Percentiles rank a stretch among this genome's conserved stretches.
These are phyloP conservation scores for Dactylorhiza incarnata DNA, from an alignment of 106 monocot species.

Conservation along the genomic window DNA sequence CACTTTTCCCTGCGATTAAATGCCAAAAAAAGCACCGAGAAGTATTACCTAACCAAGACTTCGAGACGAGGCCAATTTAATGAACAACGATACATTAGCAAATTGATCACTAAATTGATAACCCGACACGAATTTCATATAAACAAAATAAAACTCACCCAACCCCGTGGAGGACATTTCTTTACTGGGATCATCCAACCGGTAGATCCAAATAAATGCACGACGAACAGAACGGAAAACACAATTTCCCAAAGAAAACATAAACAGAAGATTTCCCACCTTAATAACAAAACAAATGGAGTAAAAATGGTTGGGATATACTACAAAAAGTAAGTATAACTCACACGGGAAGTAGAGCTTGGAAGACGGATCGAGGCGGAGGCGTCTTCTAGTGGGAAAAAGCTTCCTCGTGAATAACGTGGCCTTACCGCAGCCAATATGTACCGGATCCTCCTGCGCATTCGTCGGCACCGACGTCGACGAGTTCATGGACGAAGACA, in stretches of 20 bases:
- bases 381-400: slow-evolving; percentile 6
- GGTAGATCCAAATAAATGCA: neutral
- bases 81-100: neutral
- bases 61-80: neutral
- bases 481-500: neutral
- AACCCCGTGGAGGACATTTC: neutral
- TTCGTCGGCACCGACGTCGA: neutral
- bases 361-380: slow-evolving; percentile 18
- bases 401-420: slow-evolving; percentile 6
- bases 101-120: neutral
- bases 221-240: neutral
- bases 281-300: neutral
- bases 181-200: neutral
- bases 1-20: neutral
- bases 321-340: neutral
- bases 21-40: neutral
- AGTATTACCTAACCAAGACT: neutral
- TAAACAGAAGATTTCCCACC: neutral
- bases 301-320: neutral
- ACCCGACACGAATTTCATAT: neutral
- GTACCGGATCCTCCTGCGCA: neutral
- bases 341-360: slow-evolving; percentile 33
- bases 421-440: neutral
- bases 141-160: neutral
- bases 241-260: neutral